Evolutionary conservation across 306 rosid genomes (phyloP).

Genomic region (Geum urbanum): DNA sequence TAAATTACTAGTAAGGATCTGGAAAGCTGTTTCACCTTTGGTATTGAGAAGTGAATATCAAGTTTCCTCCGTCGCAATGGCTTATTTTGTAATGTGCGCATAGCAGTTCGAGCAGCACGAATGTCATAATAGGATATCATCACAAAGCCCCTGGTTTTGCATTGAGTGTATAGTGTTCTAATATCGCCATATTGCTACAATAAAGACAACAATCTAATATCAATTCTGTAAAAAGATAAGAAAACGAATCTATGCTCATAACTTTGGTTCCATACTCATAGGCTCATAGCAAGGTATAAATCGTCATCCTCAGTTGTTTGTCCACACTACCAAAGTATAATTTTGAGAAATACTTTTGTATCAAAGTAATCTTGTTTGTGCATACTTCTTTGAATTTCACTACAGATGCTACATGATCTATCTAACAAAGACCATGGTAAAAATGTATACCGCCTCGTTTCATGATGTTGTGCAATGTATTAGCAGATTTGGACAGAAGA

Average conservation of each 20-base stretch:
- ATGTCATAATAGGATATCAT: conserved; percentile 95
- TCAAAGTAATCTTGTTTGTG: neutral
- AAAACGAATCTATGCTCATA: neutral
- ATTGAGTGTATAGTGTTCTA: conserved; percentile 85
- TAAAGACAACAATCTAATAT: neutral
- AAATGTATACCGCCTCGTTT: neutral
- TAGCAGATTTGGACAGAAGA: neutral
- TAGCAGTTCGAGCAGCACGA: conserved; percentile 92
- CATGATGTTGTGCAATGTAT: neutral
- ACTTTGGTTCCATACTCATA: neutral
- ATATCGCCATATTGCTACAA: conserved; percentile 88
- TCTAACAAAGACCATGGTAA: neutral
- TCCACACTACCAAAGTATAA: neutral
- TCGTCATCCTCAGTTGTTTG: neutral
- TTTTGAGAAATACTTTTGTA: neutral
- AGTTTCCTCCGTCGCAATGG: conserved; percentile 89
- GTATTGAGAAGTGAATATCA: conserved; percentile 94
- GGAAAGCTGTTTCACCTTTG: conserved; percentile 55
- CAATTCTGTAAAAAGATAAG: neutral
- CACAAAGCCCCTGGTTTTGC: conserved; percentile 95
- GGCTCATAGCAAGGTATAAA: neutral
- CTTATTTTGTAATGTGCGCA: conserved; percentile 86
- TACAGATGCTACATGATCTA: neutral
- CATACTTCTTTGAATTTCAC: neutral
- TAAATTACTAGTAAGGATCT: conserved; percentile 8